phyloP scores from a whole-genome alignment of 2,329 filamentous ascomycete species.

The Colletotrichum destructivum region DNA sequence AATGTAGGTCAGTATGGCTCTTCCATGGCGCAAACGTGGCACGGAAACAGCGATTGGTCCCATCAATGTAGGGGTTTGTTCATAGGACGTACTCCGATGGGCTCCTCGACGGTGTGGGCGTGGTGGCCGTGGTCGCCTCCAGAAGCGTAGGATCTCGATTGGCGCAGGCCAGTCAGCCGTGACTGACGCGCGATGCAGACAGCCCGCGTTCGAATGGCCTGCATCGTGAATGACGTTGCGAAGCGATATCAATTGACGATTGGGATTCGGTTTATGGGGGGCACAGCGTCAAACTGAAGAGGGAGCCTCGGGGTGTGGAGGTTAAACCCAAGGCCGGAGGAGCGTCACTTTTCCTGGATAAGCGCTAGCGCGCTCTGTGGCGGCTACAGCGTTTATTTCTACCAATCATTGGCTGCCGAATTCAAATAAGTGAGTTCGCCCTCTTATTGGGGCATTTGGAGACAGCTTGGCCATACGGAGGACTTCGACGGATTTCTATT shows the following conservation, averaged over 20 bases:
- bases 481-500: constrained; percentile 41
- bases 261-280: constrained; percentile 9
- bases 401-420: constrained; percentile 42
- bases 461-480: constrained; percentile 40
- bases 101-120: constrained; percentile 64
- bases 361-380: constrained; percentile 15
- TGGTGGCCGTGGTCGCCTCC: constrained; percentile 62
- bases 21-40: no score
- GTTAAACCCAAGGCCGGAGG: constrained; percentile 29
- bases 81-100: constrained; percentile 67
- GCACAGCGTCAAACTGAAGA: constrained; percentile 24
- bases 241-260: constrained; percentile 39
- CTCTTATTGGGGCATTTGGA: constrained; percentile 29
- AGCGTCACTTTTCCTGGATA: constrained; percentile 40
- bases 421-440: constrained; percentile 41
- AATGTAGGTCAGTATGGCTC: constrained; percentile 14
- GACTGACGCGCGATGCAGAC: constrained; percentile 56
- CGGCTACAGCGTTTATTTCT: constrained; percentile 9
- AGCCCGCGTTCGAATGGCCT: constrained; percentile 54
- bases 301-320: constrained; percentile 38
- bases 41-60: background rate
- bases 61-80: background rate
- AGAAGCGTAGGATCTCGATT: constrained; percentile 68
- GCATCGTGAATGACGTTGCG: constrained; percentile 50
- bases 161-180: constrained; percentile 51